phyloP scores from a whole-genome alignment of 352 stramenopile genomes.

The Globisporangium spinosum region DNA sequence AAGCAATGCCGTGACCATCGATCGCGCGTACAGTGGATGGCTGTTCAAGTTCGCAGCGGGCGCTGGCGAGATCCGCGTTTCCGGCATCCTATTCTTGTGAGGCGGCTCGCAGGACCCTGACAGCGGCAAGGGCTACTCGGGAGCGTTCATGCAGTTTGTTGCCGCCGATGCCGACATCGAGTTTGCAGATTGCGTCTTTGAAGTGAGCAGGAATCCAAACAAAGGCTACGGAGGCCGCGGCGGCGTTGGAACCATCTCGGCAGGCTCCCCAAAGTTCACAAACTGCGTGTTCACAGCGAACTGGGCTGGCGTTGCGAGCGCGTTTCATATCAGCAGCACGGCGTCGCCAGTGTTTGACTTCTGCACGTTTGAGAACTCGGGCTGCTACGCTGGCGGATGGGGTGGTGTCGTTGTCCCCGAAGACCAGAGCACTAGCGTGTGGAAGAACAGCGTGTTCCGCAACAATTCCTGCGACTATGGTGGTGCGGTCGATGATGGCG shows the following conservation, averaged over 20 bases:
- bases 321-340: slow-evolving; percentile 15
- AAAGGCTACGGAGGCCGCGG: slow-evolving; percentile 18
- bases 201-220: slow-evolving; percentile 16
- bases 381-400: slow-evolving; percentile 19
- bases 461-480: slow-evolving; percentile 28
- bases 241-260: slow-evolving; percentile 13
- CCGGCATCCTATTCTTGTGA: slow-evolving; percentile 6
- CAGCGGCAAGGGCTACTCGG: slow-evolving; percentile 9
- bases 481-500: slow-evolving; percentile 24
- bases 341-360: slow-evolving; percentile 18
- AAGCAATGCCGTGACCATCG: slow-evolving; percentile 1
- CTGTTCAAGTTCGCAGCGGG: slow-evolving; percentile 2
- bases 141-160: slow-evolving; percentile 19
- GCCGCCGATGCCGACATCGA: slow-evolving; percentile 2
- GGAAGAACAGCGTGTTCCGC: slow-evolving; percentile 19
- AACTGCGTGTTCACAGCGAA: slow-evolving; percentile 21
- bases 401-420: slow-evolving; percentile 19
- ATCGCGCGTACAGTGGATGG: slow-evolving; percentile 4
- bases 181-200: slow-evolving; percentile 20
- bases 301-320: slow-evolving; percentile 19
- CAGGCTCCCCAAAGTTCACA: slow-evolving; percentile 16
- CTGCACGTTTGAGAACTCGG: slow-evolving; percentile 25
- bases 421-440: slow-evolving; percentile 16
- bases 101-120: slow-evolving; percentile 16
- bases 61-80: not conserved